A percentile compares a stretch with the other conserved stretches of the same genome.
Conservation (phyloP, 2,329 filamentous ascomycete genomes). For the Capronia epimyces region DNA sequence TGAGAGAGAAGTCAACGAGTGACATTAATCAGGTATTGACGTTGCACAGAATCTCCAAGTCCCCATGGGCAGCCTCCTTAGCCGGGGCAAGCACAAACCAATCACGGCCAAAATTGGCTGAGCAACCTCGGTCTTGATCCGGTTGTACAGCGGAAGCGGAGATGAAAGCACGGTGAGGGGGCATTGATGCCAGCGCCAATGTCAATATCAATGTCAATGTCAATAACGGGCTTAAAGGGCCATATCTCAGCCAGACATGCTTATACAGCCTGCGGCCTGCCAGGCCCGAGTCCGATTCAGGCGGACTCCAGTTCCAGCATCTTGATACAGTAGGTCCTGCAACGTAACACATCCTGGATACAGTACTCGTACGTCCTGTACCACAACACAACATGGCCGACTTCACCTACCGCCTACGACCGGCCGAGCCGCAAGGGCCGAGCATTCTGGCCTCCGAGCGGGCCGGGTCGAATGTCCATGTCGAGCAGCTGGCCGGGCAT, state of each 20-base stretch:
- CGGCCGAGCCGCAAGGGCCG: constrained; percentile 43
- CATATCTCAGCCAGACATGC: no score
- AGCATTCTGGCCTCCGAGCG: constrained; percentile 45
- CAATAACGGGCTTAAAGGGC: no score
- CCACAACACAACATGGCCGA: constrained; percentile 36
- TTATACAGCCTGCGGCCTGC: no score
- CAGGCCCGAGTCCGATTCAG: no score
- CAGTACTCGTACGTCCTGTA: no score
- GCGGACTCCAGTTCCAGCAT: no score
- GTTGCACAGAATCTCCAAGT: background rate
- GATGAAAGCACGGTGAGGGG: background rate
- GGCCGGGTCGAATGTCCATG: constrained; percentile 40
- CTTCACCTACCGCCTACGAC: constrained; percentile 46
- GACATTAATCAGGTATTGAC: background rate
- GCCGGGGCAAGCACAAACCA: background rate
- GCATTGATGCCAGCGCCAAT: background rate
- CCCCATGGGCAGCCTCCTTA: no score
- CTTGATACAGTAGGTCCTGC: no score
- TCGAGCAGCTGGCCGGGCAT: constrained; percentile 44
- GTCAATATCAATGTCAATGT: no score
- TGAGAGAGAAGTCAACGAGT: no score
- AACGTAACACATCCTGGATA: no score
- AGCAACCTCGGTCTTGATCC: background rate
- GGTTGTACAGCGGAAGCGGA: background rate
- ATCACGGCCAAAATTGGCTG: constrained; percentile 7